Conservation (phyloP, 202 grass and related monocot genomes). For the Panicum hallii region DNA sequence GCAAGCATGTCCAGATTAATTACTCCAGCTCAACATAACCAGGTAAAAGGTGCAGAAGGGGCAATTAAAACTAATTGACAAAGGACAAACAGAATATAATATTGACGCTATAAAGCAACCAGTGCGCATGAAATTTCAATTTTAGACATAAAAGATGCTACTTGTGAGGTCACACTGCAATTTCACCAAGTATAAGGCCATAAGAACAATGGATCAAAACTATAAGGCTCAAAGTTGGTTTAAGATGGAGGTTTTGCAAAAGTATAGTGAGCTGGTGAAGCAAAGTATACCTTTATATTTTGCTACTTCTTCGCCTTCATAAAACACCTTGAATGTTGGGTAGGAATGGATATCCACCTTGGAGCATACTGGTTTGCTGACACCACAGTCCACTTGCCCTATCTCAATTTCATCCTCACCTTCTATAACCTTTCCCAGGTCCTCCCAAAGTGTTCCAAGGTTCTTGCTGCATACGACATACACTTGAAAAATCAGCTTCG, state of each 20-base stretch:
- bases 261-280: not conserved
- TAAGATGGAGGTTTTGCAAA: not conserved
- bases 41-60: slow-evolving; percentile 12
- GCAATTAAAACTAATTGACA: slow-evolving; percentile 15
- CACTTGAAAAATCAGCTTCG: slow-evolving; percentile 19
- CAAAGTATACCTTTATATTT: slow-evolving; percentile 87
- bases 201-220: not conserved
- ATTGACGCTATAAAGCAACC: not conserved
- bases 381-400: slow-evolving; percentile 84
- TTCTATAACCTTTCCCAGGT: slow-evolving; percentile 80
- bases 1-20: slow-evolving; percentile 8
- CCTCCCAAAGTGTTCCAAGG: slow-evolving; percentile 94
- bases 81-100: not conserved
- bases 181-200: not conserved
- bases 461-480: slow-evolving; percentile 67
- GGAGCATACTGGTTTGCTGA: slow-evolving; percentile 80
- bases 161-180: slow-evolving; percentile 14
- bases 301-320: slow-evolving; percentile 84
- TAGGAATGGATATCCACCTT: slow-evolving; percentile 94
- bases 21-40: not conserved
- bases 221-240: not conserved
- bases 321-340: slow-evolving; percentile 93
- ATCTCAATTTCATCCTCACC: slow-evolving; percentile 90
- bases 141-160: slow-evolving; percentile 29
- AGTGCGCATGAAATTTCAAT: not conserved